Conservation (phyloP, 495 filamentous ascomycete species). For the Penicillium samsonianum region DNA sequence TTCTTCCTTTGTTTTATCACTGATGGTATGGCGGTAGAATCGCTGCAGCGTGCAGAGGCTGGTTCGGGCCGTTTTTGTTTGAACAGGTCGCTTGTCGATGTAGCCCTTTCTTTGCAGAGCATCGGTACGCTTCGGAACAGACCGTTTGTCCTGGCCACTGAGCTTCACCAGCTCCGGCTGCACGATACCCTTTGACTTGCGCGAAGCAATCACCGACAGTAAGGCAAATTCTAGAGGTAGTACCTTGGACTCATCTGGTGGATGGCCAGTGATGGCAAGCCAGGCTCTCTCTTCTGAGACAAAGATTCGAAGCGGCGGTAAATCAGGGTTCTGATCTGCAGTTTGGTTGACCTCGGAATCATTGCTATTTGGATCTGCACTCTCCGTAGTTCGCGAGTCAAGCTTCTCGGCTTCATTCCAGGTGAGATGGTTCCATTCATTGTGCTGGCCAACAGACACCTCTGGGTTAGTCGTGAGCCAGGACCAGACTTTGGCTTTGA, state of each 20-base stretch:
- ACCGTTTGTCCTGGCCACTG: conserved; percentile 86
- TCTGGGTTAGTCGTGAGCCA: conserved; percentile 58
- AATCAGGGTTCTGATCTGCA: conserved; percentile 10
- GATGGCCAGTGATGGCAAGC: conserved; percentile 79
- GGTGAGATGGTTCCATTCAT: conserved; percentile 44
- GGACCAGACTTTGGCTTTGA: conserved; percentile 57
- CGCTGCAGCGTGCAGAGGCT: conserved; percentile 65
- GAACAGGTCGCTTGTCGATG: conserved; percentile 74
- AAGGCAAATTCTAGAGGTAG: conserved; percentile 68
- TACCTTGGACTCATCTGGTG: conserved; percentile 68
- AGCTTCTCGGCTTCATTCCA: conserved; percentile 48
- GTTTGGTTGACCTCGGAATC: conserved; percentile 8
- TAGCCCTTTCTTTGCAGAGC: conserved; percentile 74
- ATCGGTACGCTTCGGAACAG: conserved; percentile 80
- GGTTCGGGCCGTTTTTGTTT: conserved; percentile 64
- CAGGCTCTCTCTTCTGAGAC: conserved; percentile 68
- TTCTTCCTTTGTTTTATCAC: conserved; percentile 13
- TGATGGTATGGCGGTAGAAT: conserved; percentile 44
- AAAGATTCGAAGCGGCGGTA: conserved; percentile 48
- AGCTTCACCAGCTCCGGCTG: conserved; percentile 75
- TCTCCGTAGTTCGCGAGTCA: conserved; percentile 2
- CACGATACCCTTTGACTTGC: conserved; percentile 66
- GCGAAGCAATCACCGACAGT: conserved; percentile 78
- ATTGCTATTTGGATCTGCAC: not conserved
- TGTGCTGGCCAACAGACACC: conserved; percentile 47